These are phyloP conservation scores for Alternaria rosae DNA, from an alignment of 2,329 filamentous ascomycete genomes.

Conservation along the genomic window DNA sequence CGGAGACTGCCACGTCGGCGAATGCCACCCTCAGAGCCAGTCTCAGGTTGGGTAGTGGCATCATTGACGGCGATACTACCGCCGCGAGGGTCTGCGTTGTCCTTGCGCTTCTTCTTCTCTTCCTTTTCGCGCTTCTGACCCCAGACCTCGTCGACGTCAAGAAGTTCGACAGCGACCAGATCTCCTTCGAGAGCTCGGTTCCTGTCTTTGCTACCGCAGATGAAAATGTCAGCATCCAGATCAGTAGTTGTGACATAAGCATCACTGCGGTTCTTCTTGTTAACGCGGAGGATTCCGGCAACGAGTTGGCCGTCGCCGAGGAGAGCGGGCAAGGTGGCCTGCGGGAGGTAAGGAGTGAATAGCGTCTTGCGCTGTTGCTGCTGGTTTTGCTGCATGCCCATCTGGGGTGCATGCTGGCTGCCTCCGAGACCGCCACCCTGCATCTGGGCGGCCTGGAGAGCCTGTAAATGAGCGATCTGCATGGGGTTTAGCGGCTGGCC, in stretches of 20 bases:
- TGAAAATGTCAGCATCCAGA: constrained; percentile 98
- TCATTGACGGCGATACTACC: constrained; percentile 76
- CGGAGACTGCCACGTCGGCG: constrained; percentile 92
- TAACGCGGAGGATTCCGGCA: constrained; percentile 93
- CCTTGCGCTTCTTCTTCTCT: constrained; percentile 99
- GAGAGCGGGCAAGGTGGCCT: constrained; percentile 89
- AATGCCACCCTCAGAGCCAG: constrained; percentile 80
- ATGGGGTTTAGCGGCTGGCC: constrained; percentile 87
- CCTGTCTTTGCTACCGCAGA: constrained; percentile 98
- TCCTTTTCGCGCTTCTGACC: constrained; percentile 98
- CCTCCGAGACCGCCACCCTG: constrained; percentile 72
- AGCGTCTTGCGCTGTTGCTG: constrained; percentile 97
- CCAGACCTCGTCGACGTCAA: constrained; percentile 99
- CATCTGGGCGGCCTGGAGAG: constrained; percentile 87
- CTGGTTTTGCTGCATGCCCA: constrained; percentile 77
- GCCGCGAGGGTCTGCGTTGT: constrained; percentile 90
- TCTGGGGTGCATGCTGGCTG: constrained; percentile 72
- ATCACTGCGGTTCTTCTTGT: constrained; percentile 99
- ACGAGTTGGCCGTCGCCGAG: constrained; percentile 93
- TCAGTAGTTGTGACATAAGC: constrained; percentile 96
- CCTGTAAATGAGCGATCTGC: constrained; percentile 89
- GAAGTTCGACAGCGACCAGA: constrained; percentile 90
- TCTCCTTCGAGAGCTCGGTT: constrained; percentile 97
- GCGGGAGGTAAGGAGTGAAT: constrained; percentile 96
- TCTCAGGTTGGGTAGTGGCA: constrained; percentile 62